Percentiles rank a stretch among this genome's conserved stretches.
Conservation (phyloP, 202 grass and related monocot species). For the Cymbopogon flexuosus region DNA sequence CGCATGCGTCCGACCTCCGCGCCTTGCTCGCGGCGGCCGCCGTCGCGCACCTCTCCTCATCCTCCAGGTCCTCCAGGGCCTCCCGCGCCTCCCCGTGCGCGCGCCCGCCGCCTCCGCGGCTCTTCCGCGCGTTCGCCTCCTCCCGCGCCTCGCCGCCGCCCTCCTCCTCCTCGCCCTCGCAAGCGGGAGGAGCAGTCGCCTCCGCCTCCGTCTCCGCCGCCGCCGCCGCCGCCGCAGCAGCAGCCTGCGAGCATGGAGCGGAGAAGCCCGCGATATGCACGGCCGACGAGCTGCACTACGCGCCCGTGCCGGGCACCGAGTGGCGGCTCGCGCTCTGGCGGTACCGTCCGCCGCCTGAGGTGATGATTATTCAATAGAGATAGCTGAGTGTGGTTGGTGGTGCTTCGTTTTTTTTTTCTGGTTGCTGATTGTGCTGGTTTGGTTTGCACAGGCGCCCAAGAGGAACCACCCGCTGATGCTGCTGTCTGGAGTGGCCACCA, state of each 20-base stretch:
- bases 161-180: conserved; percentile 7
- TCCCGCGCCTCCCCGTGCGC: conserved; percentile 14
- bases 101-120: not conserved
- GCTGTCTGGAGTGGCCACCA: conserved; percentile 84
- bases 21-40: conserved; percentile 38
- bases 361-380: not conserved
- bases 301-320: conserved; percentile 74
- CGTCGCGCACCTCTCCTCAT: conserved; percentile 31
- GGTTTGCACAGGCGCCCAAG: conserved; percentile 57
- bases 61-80: not conserved
- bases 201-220: conserved; percentile 7
- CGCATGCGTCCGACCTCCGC: conserved; percentile 44
- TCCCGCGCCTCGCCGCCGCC: conserved; percentile 24
- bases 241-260: conserved; percentile 26
- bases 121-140: conserved; percentile 30
- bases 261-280: conserved; percentile 70
- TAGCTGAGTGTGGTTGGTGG: not conserved
- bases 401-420: conserved; percentile 13
- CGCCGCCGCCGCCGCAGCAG: not conserved
- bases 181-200: not conserved
- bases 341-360: conserved; percentile 73
- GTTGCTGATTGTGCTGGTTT: conserved; percentile 20
- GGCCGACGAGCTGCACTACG: conserved; percentile 91
- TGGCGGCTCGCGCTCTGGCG: conserved; percentile 94
- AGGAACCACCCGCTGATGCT: conserved; percentile 95